Evolutionary conservation across 1,139 yeast species (phyloP).

Genomic region (Scheffersomyces segobiensis): DNA sequence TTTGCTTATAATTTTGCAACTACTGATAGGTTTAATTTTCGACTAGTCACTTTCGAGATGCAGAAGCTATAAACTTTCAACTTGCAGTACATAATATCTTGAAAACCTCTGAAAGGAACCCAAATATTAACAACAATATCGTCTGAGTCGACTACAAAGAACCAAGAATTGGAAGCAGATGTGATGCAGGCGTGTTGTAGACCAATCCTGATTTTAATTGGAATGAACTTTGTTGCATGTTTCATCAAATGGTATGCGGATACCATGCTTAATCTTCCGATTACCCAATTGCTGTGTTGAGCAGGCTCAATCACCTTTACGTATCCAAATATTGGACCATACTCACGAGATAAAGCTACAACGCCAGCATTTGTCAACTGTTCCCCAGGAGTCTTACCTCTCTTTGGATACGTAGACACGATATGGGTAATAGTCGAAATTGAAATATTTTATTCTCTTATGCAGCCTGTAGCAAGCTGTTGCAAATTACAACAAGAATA

Average conservation of each 20-base stretch:
- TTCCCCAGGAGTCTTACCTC: constrained; percentile 59
- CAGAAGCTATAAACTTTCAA: background rate
- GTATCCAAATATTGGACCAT: constrained; percentile 51
- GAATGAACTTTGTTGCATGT: constrained; percentile 35
- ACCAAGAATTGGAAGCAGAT: constrained; percentile 64
- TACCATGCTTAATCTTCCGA: constrained; percentile 63
- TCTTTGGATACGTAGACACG: constrained; percentile 54
- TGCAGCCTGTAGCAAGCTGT: constrained; percentile 68
- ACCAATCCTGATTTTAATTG: constrained; percentile 52
- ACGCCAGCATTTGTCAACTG: constrained; percentile 73
- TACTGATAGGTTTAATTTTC: background rate
- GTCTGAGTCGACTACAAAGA: constrained; percentile 51
- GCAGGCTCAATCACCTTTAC: constrained; percentile 41
- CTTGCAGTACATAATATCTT: constrained; percentile 1
- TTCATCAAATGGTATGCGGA: constrained; percentile 41
- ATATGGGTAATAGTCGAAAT: constrained; percentile 64
- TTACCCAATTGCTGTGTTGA: constrained; percentile 50
- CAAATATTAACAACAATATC: constrained; percentile 64
- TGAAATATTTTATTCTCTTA: constrained; percentile 50
- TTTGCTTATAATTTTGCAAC: too few relatives aligned
- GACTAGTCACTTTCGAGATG: background rate
- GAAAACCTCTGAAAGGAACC: constrained; percentile 70
- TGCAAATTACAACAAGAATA: constrained; percentile 74
- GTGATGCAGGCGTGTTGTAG: constrained; percentile 82
- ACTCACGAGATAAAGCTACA: constrained; percentile 66